phyloP scores from a whole-genome alignment of 148 eudicot species.

The Fagopyrum homotropicum region DNA sequence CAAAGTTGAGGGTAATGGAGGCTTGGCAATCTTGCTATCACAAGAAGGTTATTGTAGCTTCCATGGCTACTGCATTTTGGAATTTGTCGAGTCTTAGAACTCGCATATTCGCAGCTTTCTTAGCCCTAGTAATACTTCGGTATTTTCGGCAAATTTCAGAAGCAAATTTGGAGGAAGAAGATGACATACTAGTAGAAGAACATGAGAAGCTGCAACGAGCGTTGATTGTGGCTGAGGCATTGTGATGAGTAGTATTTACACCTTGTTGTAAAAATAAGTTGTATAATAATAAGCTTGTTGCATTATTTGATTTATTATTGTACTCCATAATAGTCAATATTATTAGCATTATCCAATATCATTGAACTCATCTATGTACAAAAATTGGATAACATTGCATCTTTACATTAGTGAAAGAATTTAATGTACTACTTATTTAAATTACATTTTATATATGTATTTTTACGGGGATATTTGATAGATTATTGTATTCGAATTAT shows the following conservation, averaged over 20 bases:
- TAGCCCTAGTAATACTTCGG: constrained; percentile 60
- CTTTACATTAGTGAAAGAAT: no score
- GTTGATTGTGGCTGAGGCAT: constrained; percentile 28
- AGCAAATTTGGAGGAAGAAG: constrained; percentile 25
- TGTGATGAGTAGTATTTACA: neutral
- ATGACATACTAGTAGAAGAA: constrained; percentile 20
- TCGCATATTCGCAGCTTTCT: constrained; percentile 76
- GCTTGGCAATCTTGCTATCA: constrained; percentile 72
- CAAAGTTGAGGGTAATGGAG: constrained; percentile 40
- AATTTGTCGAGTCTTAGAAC: constrained; percentile 62
- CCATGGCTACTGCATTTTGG: constrained; percentile 83
- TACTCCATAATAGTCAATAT: neutral
- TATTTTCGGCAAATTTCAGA: constrained; percentile 38
- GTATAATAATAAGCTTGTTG: neutral
- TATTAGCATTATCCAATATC: no score
- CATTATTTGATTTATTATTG: neutral
- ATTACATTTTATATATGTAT: no score
- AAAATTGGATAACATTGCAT: no score
- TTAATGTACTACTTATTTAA: no score
- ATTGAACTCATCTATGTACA: no score
- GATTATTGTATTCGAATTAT: no score
- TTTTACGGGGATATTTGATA: no score
- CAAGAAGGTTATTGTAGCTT: constrained; percentile 66
- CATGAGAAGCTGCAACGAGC: constrained; percentile 30
- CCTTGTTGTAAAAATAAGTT: neutral